Evolutionary conservation across 1,139 yeast genomes (phyloP), one percentile per base, ranked within the genome.

Genomic region (Pichia sp.): DNA sequence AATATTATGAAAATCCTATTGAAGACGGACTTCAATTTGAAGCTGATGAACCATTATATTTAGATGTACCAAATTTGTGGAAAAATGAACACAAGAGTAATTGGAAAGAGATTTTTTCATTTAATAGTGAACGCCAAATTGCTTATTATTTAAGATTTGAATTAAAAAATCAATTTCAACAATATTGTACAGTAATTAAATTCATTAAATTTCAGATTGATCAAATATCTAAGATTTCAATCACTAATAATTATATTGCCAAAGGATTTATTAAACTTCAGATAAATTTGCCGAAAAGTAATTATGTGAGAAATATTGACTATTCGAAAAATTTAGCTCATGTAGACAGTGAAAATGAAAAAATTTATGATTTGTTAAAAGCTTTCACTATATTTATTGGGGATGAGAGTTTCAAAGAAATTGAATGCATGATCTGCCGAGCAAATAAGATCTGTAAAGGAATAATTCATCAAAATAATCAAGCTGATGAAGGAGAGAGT

Each of bases 31-130:
- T 39, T 23, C 7, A 5, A 12, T 33, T 28, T 42, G 32, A 37
- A 22, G 23, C n/a, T 9, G 23, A 42, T 24, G 43, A 41, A 7
- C 44, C 40, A 10, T 28, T 55, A 1, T 45, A 49, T 27, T 32
- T 51, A 3, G 47, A 44, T 12, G 42, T 59, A 11, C 58, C 61
- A 2, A 35, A 30, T 0, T 7, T n/a, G 2, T 58, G 62, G 61
- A 58, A 53, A 30, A 11, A 4, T 5, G 30, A 36, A 2, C 34
- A 57, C 37, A 52, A 50, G 30, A 27, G 22, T 3, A 46, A 49
- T 33, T 53, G 59, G 57, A 52, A 49, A 25, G 55, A 54, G n/a
- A 45, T 57, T 2, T 22, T 35, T 5, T 45, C 43, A 25, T 43
- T 47, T 27, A 30, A 48, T 1, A 32, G 39, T 3, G 55, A 54